Evolutionary conservation across 768 basidiomycete species (phyloP).

Genomic region (Phlebiopsis gigantea): DNA sequence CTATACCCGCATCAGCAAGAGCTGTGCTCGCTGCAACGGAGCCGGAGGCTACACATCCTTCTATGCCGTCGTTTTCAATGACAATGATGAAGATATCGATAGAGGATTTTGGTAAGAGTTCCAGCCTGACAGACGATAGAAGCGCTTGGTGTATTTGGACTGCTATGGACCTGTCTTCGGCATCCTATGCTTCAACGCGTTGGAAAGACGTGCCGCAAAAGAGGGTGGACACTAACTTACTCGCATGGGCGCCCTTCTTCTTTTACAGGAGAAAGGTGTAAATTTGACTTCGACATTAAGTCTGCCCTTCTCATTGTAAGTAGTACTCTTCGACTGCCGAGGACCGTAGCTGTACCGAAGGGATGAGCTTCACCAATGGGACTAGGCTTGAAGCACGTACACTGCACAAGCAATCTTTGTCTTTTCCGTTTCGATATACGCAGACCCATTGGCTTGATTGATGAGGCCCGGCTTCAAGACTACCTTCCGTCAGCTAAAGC

Average conservation of each 20-base stretch:
- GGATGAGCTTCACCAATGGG: no score
- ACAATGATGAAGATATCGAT: conserved; percentile 89
- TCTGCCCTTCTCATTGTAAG: conserved; percentile 83
- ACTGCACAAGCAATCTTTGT: conserved; percentile 96
- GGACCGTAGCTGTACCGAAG: conserved; percentile 87
- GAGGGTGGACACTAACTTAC: conserved; percentile 47
- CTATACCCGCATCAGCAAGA: conserved; percentile 88
- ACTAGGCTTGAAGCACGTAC: conserved; percentile 42
- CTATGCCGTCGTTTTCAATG: conserved; percentile 89
- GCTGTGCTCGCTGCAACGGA: conserved; percentile 86
- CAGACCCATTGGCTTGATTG: conserved; percentile 91
- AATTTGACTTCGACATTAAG: conserved; percentile 97
- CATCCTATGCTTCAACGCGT: conserved; percentile 54
- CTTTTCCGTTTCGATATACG: conserved; percentile 89
- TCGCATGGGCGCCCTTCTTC: conserved; percentile 77
- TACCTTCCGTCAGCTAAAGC: conserved; percentile 34
- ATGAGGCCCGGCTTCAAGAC: conserved; percentile 89
- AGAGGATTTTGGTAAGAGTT: conserved; percentile 89
- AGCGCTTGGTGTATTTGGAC: conserved; percentile 84
- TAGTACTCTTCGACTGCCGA: conserved; percentile 71
- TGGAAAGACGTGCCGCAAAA: not conserved
- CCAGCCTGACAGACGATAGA: conserved; percentile 76
- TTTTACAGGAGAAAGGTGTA: conserved; percentile 83
- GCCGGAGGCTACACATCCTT: conserved; percentile 83
- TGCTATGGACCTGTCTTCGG: conserved; percentile 85